Conservation (phyloP, 139 green algal species). For the Cymbomonas tetramitiformis region DNA sequence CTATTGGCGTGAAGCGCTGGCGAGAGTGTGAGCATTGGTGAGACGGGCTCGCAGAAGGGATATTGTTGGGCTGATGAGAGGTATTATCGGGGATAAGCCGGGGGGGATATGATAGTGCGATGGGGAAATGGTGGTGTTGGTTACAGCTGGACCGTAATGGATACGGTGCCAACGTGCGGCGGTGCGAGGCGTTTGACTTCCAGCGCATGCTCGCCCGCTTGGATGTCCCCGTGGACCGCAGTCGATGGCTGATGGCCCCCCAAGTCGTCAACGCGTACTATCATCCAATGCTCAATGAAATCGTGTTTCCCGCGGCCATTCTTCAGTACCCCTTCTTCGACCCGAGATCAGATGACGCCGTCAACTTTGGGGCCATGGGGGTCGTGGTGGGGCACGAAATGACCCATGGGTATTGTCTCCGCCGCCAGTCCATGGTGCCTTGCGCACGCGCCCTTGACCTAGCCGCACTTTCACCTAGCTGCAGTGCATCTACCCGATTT, state of each 20-base stretch:
- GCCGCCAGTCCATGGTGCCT: too few species aligned
- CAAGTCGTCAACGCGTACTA: slow-evolving; percentile 22
- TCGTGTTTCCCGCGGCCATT: slow-evolving; percentile 23
- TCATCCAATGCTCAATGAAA: slow-evolving; percentile 17
- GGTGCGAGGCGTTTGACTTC: not conserved
- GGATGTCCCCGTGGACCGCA: slow-evolving; percentile 14
- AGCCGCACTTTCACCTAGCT: too few species aligned
- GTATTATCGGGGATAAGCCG: too few species aligned
- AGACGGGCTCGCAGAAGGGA: too few species aligned
- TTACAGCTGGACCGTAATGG: too few species aligned
- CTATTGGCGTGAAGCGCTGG: too few species aligned
- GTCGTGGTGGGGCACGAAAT: slow-evolving; percentile 17
- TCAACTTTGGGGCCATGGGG: slow-evolving; percentile 22
- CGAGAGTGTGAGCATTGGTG: too few species aligned
- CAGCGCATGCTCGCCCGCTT: slow-evolving; percentile 3
- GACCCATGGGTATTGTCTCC: slow-evolving; percentile 8
- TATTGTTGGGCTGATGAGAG: too few species aligned
- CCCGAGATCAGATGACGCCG: not conserved
- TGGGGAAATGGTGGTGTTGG: too few species aligned
- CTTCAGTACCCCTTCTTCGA: slow-evolving; percentile 22
- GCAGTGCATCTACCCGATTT: too few species aligned
- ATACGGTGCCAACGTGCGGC: not conserved
- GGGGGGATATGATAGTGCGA: too few species aligned
- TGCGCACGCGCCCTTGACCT: too few species aligned
- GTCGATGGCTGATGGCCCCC: slow-evolving; percentile 20